Evolutionary conservation across 257 asterid species (phyloP).

Genomic region (Parsonsia alboflavescens): DNA sequence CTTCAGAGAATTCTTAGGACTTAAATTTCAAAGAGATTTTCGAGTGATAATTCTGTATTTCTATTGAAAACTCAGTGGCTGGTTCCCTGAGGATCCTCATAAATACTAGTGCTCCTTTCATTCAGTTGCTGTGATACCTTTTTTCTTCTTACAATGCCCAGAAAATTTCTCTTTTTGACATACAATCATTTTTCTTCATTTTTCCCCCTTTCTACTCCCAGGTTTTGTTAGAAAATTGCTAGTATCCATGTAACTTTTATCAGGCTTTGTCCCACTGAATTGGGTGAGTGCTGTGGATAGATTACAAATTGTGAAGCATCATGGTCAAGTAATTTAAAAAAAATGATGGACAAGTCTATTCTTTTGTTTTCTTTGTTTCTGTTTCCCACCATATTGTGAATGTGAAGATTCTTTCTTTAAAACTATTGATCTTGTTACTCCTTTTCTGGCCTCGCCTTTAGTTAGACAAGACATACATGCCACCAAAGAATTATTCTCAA

Average conservation of each 20-base stretch:
- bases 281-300: too few relatives aligned
- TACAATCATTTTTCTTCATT: background rate
- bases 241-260: too few relatives aligned
- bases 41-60: background rate
- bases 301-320: background rate
- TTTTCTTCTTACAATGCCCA: background rate
- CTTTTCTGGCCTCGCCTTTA: slow-evolving; percentile 5
- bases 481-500: background rate
- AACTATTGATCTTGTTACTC: background rate
- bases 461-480: background rate
- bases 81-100: background rate
- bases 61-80: background rate
- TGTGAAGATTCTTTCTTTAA: background rate
- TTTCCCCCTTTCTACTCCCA: background rate
- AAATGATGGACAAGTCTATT: too few relatives aligned
- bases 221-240: too few relatives aligned
- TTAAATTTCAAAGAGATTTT: background rate
- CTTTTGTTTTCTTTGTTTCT: too few relatives aligned
- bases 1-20: background rate
- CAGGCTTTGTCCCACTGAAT: too few relatives aligned
- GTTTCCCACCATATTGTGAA: background rate
- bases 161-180: background rate
- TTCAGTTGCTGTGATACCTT: background rate
- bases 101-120: background rate
- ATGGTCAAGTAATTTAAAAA: too few relatives aligned